A percentile compares a stretch with the other conserved stretches of the same genome.
Conservation (phyloP, 768 basidiomycete species). For the Tricholoma sp. region DNA sequence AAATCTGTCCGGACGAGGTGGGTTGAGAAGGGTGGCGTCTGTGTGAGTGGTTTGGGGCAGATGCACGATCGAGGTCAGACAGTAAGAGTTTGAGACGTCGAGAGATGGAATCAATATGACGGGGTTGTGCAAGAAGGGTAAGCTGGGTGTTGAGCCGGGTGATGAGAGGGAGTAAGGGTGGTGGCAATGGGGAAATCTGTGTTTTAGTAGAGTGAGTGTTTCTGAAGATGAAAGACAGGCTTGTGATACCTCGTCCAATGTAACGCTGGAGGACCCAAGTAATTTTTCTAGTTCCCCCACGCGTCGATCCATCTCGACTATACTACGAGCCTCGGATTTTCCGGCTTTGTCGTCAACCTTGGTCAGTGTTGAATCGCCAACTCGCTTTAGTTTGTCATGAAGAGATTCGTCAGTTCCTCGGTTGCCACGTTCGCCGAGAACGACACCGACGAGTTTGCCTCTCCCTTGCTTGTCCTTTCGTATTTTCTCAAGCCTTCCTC, state of each 20-base stretch:
- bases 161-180: conserved; percentile 78
- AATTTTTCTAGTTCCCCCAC: conserved; percentile 79
- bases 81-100: conserved; percentile 88
- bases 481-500: conserved; percentile 63
- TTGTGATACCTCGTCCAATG: conserved; percentile 74
- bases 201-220: not conserved
- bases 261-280: conserved; percentile 75
- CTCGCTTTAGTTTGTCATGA: conserved; percentile 9
- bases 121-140: conserved; percentile 86
- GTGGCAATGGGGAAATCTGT: conserved; percentile 67
- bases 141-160: conserved; percentile 81
- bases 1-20: conserved; percentile 21
- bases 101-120: conserved; percentile 93
- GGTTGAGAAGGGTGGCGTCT: conserved; percentile 41
- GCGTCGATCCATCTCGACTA: conserved; percentile 78
- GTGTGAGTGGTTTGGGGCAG: conserved; percentile 41
- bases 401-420: conserved; percentile 9
- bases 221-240: not conserved
- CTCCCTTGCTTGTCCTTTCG: conserved; percentile 61
- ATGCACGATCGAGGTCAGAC: conserved; percentile 85
- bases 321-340: conserved; percentile 38
- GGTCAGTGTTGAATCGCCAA: not conserved
- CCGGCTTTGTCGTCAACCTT: conserved; percentile 14
- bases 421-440: conserved; percentile 35
- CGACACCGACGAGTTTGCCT: conserved; percentile 54